Percentiles rank a stretch among this genome's conserved stretches.
Conservation (phyloP, 2,329 filamentous ascomycete genomes). For the Fusarium sp. region DNA sequence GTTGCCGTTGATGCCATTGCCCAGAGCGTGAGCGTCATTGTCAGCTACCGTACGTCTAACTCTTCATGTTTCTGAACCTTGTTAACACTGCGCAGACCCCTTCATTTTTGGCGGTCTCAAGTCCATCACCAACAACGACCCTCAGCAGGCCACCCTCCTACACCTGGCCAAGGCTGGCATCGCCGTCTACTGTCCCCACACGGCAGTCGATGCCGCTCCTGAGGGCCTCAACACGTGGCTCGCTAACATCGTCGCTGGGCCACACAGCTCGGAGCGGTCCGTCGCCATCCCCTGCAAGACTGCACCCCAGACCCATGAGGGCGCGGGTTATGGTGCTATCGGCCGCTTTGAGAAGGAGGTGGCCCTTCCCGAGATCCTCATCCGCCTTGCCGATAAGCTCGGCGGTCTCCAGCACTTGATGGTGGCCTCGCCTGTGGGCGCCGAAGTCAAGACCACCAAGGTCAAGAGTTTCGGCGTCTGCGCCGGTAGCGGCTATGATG, state of each 20-base stretch:
- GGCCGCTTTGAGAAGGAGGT: constrained; percentile 56
- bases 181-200: constrained; percentile 96
- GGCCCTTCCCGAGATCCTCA: constrained; percentile 58
- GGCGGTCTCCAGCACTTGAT: constrained; percentile 71
- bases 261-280: constrained; percentile 52
- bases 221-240: constrained; percentile 95
- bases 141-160: constrained; percentile 88
- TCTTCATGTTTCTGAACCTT: not conserved
- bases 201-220: constrained; percentile 88
- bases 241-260: constrained; percentile 81
- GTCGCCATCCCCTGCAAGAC: constrained; percentile 60
- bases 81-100: constrained; percentile 71
- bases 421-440: constrained; percentile 64
- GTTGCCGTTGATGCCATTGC: constrained; percentile 92
- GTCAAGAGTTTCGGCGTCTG: constrained; percentile 85
- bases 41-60: constrained; percentile 81
- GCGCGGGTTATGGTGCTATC: constrained; percentile 65
- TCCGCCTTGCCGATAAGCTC: constrained; percentile 72
- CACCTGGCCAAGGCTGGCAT: constrained; percentile 87
- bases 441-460: constrained; percentile 48
- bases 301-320: constrained; percentile 57
- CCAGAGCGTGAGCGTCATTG: constrained; percentile 79
- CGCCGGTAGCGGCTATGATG: constrained; percentile 85
- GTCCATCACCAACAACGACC: constrained; percentile 83
- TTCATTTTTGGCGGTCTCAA: constrained; percentile 97